Evolutionary conservation across 768 basidiomycete genomes (phyloP), one percentile per base, ranked within the genome.

Genomic region (Termitomyces sp.): DNA sequence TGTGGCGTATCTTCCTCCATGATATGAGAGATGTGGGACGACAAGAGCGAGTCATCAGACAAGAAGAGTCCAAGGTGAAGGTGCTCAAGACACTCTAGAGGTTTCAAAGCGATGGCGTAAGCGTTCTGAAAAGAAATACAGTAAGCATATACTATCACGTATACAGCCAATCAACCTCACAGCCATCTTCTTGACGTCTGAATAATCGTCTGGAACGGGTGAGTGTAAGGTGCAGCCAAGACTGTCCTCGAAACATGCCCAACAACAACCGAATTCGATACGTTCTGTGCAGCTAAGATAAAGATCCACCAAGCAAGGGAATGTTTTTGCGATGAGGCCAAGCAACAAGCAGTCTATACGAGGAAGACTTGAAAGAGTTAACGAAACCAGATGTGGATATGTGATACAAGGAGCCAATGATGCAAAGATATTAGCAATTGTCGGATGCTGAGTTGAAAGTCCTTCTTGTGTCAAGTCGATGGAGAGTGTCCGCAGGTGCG

Each of bases 31-130:
- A 79, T 66, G 58, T 84, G 82, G 5, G 68, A 51, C 53, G 77
- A 71, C 19, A 85, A 65, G 54, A 84, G 66, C 40, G 69, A 68
- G 26, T 79, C 75, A 50, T 78, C 74, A 0, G 85, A 87, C 19
- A 88, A 77, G 62, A 81, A 83, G 45, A 88, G 70, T 0, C 87
- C 87, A 21, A 88, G 69, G 59, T 80, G 78, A 15, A 88, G 73
- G 55, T 77, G 66, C 15, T 70, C 65, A 10, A 88, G 72, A 11
- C 71, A 70, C 45, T 62, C 68, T 11, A 88, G 72, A 17, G 80
- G 70, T 58, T 66, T 67, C 19, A 85, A 65, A n/a, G 72, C 73
- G 10, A 59, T 68, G 8, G 73, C 75, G 48, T 78, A 80, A 24
- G 70, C 65, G 50, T 57, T 63, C 83, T 85, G 48, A 32, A 24